Evolutionary conservation across 1,284 basidiomycete species (phyloP).

Genomic region (Microbotryomycetes sp.): DNA sequence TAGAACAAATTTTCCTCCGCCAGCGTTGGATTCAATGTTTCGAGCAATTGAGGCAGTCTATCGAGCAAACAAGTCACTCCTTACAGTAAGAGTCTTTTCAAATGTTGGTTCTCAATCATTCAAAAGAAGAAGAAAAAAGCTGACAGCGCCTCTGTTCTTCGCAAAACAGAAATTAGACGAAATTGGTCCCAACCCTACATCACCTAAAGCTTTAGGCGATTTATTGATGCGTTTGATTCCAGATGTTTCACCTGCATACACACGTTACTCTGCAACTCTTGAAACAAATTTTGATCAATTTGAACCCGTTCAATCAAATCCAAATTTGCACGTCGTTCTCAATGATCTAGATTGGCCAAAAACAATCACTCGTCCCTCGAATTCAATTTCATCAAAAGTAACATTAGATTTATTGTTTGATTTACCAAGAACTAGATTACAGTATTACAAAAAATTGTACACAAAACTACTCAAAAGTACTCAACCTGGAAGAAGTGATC

Average conservation of each 20-base stretch:
- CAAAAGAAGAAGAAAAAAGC: background rate
- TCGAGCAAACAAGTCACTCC: slow-evolving; percentile 77
- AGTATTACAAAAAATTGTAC: slow-evolving; percentile 92
- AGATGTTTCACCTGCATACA: slow-evolving; percentile 81
- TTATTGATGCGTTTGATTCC: slow-evolving; percentile 96
- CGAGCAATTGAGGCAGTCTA: slow-evolving; percentile 85
- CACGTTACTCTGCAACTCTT: slow-evolving; percentile 68
- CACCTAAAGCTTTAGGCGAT: slow-evolving; percentile 92
- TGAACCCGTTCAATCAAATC: slow-evolving; percentile 68
- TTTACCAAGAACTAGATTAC: slow-evolving; percentile 68
- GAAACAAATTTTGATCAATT: slow-evolving; percentile 74
- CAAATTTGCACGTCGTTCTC: slow-evolving; percentile 63
- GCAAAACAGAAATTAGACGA: slow-evolving; percentile 74
- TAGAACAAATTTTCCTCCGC: slow-evolving; percentile 83
- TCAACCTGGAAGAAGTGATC: slow-evolving; percentile 78
- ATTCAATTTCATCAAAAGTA: slow-evolving; percentile 38
- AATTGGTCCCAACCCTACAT: slow-evolving; percentile 84
- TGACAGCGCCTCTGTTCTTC: background rate
- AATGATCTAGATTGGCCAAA: slow-evolving; percentile 55
- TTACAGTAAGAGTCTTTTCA: slow-evolving; percentile 52
- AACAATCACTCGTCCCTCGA: slow-evolving; percentile 55
- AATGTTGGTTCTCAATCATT: background rate
- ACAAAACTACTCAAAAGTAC: slow-evolving; percentile 79
- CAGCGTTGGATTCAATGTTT: slow-evolving; percentile 88
- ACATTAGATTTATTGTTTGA: slow-evolving; percentile 25